Percentiles rank a stretch among this genome's conserved stretches.
Evolutionary conservation across 2,329 filamentous ascomycete genomes (phyloP).

Genomic region (Cadophora sp.): DNA sequence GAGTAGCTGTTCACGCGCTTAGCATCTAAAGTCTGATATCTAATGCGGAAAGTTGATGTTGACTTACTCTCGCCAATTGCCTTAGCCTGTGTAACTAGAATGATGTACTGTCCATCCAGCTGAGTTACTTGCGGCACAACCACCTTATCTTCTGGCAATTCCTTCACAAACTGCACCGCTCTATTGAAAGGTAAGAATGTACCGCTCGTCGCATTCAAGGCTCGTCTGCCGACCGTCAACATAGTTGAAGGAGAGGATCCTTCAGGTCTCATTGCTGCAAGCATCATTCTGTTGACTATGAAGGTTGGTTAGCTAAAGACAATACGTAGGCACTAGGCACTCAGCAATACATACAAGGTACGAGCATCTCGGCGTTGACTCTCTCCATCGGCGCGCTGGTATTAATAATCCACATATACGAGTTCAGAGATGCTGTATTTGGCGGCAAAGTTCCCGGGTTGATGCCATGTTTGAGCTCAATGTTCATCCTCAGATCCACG

Average conservation of each 20-base stretch:
- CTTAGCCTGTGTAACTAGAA: constrained; percentile 28
- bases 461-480: constrained; percentile 30
- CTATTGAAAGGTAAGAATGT: constrained; percentile 26
- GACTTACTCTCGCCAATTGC: constrained; percentile 31
- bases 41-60: background rate
- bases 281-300: constrained; percentile 34
- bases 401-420: constrained; percentile 33
- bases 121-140: constrained; percentile 23
- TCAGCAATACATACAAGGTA: constrained; percentile 28
- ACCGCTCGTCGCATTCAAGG: constrained; percentile 31
- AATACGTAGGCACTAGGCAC: background rate
- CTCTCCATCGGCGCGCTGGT: constrained; percentile 26
- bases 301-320: background rate
- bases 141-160: constrained; percentile 31
- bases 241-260: constrained; percentile 30
- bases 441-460: constrained; percentile 28
- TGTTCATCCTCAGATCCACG: constrained; percentile 26
- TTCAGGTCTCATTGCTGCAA: constrained; percentile 25
- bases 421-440: constrained; percentile 29
- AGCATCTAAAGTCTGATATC: background rate
- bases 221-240: constrained; percentile 31
- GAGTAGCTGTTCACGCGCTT: background rate
- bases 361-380: constrained; percentile 28
- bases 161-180: constrained; percentile 23
- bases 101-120: constrained; percentile 33